Evolutionary conservation across 1,284 basidiomycete genomes (phyloP).

Genomic region (Neonothopanus nambi): DNA sequence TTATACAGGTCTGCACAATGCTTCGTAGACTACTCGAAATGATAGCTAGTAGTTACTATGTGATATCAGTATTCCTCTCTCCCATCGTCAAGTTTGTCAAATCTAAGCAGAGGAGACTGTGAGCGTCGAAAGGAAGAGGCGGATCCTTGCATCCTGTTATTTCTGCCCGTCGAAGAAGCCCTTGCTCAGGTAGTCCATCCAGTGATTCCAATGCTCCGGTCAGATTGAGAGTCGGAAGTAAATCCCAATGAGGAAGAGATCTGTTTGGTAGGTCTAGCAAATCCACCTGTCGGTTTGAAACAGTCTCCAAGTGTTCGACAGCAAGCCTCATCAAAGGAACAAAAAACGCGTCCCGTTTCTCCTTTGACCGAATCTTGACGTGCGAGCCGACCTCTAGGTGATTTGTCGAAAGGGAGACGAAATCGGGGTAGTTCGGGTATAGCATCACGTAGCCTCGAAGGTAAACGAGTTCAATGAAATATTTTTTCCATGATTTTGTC

Average conservation of each 20-base stretch:
- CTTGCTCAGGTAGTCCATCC: conserved; percentile 22
- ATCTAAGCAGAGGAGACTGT: too few relatives aligned
- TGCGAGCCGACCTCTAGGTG: conserved; percentile 82
- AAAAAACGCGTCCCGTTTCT: conserved; percentile 64
- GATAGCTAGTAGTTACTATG: too few relatives aligned
- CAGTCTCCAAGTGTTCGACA: not conserved
- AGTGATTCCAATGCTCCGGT: conserved; percentile 56
- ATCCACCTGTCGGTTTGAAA: conserved; percentile 24
- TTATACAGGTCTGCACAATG: too few relatives aligned
- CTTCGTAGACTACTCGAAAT: too few relatives aligned
- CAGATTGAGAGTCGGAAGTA: conserved; percentile 69
- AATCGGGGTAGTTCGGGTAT: conserved; percentile 77
- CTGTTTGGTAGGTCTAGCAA: conserved; percentile 60
- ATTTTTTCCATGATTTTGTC: conserved; percentile 83
- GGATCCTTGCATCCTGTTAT: too few relatives aligned
- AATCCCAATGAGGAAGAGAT: conserved; percentile 51
- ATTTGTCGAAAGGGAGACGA: conserved; percentile 78
- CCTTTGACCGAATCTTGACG: conserved; percentile 49
- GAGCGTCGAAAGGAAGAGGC: too few relatives aligned
- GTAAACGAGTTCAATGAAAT: conserved; percentile 82
- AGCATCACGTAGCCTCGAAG: conserved; percentile 83
- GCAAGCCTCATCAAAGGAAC: conserved; percentile 64
- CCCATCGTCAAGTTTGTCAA: too few relatives aligned
- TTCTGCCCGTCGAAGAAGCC: not conserved
- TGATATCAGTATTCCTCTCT: too few relatives aligned